Evolutionary conservation across 352 stramenopile genomes (phyloP), one percentile per base, ranked within the genome.

Genomic region (Globisporangium iwayamae): DNA sequence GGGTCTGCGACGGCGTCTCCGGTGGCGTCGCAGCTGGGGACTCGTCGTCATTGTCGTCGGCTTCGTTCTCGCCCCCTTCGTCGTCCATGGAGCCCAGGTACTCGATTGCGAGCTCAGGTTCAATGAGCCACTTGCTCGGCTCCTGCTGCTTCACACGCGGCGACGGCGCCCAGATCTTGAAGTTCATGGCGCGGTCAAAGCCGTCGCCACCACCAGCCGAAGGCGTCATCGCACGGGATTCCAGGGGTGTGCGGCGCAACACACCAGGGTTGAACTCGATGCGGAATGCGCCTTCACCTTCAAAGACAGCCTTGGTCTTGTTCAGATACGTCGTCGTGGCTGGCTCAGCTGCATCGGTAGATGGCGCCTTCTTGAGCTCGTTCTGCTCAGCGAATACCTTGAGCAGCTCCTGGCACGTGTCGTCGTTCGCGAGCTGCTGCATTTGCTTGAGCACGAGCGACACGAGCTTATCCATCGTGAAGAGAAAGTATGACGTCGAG

Each of bases 401-500:
- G 28, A 80, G 73, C n/a, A 96, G 67, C 55, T 93, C 83, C 64
- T 90, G 77, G 58, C 82, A 91, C 14, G 79, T 91, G 39, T 94
- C 85, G 66, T 96, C 87, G 28, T 78, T 88, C 11, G 83, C 79
- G 52, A 96, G 50, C 59, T 91, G 77, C 69, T 96, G 88, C 82
- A 96, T 91, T 60, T 97, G 90, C 74, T 96, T 96, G 41, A 95
- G 77, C 50, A 96, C 75, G 13, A 83, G 74, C 13, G 81, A 70
- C 62, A 96, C 84, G 32, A 97, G 73, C 65, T 96, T 96, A 66
- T 97, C 90, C 76, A 97, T 92, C 7, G 90, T 97, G 68, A 97
- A 97, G 39, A 97, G 62, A 48, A 96, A 93, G 65, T 96, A 97
- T 4, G 88, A 94, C 20, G 84, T 93, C 16, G 90, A 93, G 20